Base-by-base conservation (phyloP, 2,329 filamentous ascomycete genomes). In the Diaporthe citri region DNA sequence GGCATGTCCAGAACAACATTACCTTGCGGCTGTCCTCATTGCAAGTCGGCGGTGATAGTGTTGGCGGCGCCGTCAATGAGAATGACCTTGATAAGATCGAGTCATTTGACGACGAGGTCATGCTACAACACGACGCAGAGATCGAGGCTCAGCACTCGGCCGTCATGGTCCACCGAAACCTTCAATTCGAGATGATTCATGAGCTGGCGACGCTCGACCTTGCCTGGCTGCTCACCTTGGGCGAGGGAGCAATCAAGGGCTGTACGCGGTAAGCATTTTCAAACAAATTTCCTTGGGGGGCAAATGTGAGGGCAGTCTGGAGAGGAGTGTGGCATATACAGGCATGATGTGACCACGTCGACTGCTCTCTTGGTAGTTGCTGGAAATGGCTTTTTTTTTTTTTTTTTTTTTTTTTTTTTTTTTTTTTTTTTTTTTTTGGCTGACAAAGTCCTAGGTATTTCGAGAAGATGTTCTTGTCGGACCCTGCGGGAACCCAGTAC, bases 401-500 rank as follows among this genome's bases (percentile, higher is more conserved):
- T 4, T 12, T 15, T 12, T 25, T 4, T 12, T 15, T 12, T 25
- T 4, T 12, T 15, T 12, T 25, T 4, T 12, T 15, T 12, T 25
- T 4, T 12, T 15, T 12, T 25, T 4, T 12, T 15, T 12, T 25
- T 4, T 12, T 15, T 12, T 25, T 34, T 39, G 1, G 25, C 46
- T 51, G 28, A 51, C 22, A 34, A 22, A 67, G 0, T n/a, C 3
- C 31, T 39, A 56, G 71, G 31, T 73, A 75, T 52, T 71, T 31
- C 20, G 46, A 39, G 57, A 46, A 31, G 12, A 36, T 71, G 34
- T 51, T 57, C 39, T 39, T 74, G 25, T 70, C 25, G 13, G 74
- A 75, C 64, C 69, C 73, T 46, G 34, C 48, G n/a, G 62, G 46
- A 62, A 71, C 67, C 20, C 56, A 67, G 7, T 48, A 60, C 64